Conservation (phyloP, 1,284 basidiomycete genomes). For the Boletus calvinii region DNA sequence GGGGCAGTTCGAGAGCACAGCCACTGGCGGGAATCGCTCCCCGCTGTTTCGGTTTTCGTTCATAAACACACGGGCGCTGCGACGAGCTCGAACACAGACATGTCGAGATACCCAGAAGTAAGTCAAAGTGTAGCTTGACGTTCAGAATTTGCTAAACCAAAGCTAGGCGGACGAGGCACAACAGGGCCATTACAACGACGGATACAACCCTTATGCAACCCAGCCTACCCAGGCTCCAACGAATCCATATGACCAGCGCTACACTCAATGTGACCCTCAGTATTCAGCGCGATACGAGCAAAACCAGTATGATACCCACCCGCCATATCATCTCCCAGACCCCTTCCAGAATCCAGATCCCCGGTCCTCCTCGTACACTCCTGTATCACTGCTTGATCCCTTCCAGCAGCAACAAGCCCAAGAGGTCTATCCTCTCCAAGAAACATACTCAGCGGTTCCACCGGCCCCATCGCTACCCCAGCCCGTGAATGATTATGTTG, state of each 20-base stretch:
- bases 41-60: neutral
- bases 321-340: conserved; percentile 25
- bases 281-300: conserved; percentile 24
- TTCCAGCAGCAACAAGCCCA: conserved; percentile 35
- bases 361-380: conserved; percentile 20
- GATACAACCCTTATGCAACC: conserved; percentile 45
- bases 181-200: conserved; percentile 55
- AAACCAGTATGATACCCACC: conserved; percentile 30
- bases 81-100: conserved; percentile 18
- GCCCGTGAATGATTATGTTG: conserved; percentile 31
- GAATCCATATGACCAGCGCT: conserved; percentile 25
- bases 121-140: neutral
- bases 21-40: conserved; percentile 12
- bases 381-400: conserved; percentile 26
- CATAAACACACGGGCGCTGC: conserved; percentile 6
- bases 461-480: conserved; percentile 20
- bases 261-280: conserved; percentile 18
- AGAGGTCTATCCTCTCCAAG: conserved; percentile 22
- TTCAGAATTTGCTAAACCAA: neutral
- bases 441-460: conserved; percentile 16
- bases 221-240: conserved; percentile 16
- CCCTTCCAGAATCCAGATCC: conserved; percentile 23
- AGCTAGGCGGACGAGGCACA: conserved; percentile 55
- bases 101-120: conserved; percentile 48
- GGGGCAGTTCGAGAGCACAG: conserved; percentile 11